Percentiles rank a stretch among this genome's conserved stretches.
Conservation (phyloP, 768 basidiomycete species). For the Exidia glandulosa region DNA sequence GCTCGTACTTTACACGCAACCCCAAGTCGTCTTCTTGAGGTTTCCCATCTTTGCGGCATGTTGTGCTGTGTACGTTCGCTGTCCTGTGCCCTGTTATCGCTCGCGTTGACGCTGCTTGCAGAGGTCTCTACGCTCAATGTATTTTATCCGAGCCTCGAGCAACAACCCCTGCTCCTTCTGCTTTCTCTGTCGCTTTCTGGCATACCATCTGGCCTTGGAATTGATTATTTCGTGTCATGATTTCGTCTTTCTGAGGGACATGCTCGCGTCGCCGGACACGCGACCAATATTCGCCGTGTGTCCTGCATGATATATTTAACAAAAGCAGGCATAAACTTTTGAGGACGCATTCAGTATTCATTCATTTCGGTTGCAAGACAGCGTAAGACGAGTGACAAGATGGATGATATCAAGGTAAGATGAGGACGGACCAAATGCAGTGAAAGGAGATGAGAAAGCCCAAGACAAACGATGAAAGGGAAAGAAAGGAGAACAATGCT, state of each 20-base stretch:
- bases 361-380: background rate
- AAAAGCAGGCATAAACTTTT: background rate
- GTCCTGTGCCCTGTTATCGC: background rate
- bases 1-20: constrained; percentile 42
- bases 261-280: no score
- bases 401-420: no score
- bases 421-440: no score
- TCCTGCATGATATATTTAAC: no score
- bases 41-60: background rate
- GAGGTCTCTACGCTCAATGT: background rate
- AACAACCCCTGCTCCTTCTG: background rate
- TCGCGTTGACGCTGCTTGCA: background rate
- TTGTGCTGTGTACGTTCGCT: background rate
- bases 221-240: no score
- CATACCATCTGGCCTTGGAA: no score
- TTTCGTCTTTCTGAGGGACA: no score
- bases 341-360: background rate
- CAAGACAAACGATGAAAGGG: no score
- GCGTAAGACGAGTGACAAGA: no score
- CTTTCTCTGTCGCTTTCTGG: no score
- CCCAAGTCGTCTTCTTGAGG: background rate
- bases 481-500: background rate
- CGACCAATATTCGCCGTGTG: no score
- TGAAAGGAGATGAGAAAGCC: no score
- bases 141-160: background rate